Evolutionary conservation across 2,329 filamentous ascomycete genomes (phyloP), one percentile per base, ranked within the genome.

Genomic region (Xylariales sp.): DNA sequence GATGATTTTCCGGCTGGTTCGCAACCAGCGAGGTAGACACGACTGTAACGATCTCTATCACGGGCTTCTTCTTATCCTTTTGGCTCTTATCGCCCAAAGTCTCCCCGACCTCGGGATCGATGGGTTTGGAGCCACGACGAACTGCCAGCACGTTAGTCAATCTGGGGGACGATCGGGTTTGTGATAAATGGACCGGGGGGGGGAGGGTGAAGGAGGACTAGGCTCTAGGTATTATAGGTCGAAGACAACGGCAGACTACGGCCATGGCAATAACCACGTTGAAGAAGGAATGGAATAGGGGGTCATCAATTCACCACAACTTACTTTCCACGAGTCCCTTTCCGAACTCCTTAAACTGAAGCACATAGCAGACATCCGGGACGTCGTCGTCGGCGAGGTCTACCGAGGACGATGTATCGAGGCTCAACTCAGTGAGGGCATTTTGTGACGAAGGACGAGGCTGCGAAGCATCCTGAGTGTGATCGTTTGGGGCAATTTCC

Each of bases 21-120:
- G 34, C 53, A 1, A 72, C 53, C 16, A 73, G 14, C 1, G 66
- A 62, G 12, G 72, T 73, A 48, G 78, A 78, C 43, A 84, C 76
- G 23, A 77, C 78, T 8, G 82, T 83, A 32, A 83, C 67, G 58
- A 84, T 82, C 70, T 84, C 82, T n/a, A 84, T 74, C 12, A 84
- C 75, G 0, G 82, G 79, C 62, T 78, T 77, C 10, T 72, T 72
- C 53, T 59, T 62, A n/a, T 18, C 49, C 4, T 50, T 60, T 23
- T 65, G 41, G 10, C 46, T 5, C 14, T 70, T 60, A 10, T 75
- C 67, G 0, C 74, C 74, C n/a, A 74, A 70, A 34, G 74, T 66
- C 3, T 75, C 74, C 43, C 76, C 75, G 5, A 77, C 73, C 3
- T 80, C 71, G 18, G 80, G 69, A 28, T 79, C 75, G 68, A 83